Percentiles rank a stretch among this genome's conserved stretches.
phyloP scores from a whole-genome alignment of 2,329 filamentous ascomycete species.

The Cladosporium phlei region DNA sequence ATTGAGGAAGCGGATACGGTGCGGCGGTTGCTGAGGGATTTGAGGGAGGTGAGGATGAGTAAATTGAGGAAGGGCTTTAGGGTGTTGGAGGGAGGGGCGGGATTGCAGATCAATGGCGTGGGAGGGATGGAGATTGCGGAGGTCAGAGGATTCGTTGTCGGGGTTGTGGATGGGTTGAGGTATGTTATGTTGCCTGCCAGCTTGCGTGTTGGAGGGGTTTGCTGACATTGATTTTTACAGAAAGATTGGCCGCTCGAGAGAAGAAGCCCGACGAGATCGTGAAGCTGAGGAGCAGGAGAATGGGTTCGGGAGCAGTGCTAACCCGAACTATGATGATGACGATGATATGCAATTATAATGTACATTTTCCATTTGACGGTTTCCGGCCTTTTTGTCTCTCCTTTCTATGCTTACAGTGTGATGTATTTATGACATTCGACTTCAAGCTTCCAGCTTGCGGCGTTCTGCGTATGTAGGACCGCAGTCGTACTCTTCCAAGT shows the following conservation, averaged over 20 bases:
- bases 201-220: constrained; percentile 11
- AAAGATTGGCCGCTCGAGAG: constrained; percentile 74
- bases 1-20: constrained; percentile 69
- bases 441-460: too few relatives aligned
- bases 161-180: constrained; percentile 80
- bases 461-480: too few relatives aligned
- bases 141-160: constrained; percentile 74
- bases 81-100: constrained; percentile 64
- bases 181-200: constrained; percentile 25
- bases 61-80: constrained; percentile 77
- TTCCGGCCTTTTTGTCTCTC: background rate
- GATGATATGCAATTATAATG: constrained; percentile 48
- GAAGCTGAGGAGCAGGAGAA: constrained; percentile 63
- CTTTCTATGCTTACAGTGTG: constrained; percentile 4
- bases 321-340: constrained; percentile 57
- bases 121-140: constrained; percentile 92
- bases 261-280: constrained; percentile 70
- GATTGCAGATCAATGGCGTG: constrained; percentile 73
- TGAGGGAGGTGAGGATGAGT: constrained; percentile 81
- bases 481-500: too few relatives aligned
- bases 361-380: constrained; percentile 10
- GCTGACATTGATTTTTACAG: constrained; percentile 36
- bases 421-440: too few relatives aligned
- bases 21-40: constrained; percentile 68
- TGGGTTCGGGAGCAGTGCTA: constrained; percentile 44